These are phyloP conservation scores for Phytophthora ohioensis DNA, from an alignment of 352 stramenopile genomes.

Conservation along the genomic window DNA sequence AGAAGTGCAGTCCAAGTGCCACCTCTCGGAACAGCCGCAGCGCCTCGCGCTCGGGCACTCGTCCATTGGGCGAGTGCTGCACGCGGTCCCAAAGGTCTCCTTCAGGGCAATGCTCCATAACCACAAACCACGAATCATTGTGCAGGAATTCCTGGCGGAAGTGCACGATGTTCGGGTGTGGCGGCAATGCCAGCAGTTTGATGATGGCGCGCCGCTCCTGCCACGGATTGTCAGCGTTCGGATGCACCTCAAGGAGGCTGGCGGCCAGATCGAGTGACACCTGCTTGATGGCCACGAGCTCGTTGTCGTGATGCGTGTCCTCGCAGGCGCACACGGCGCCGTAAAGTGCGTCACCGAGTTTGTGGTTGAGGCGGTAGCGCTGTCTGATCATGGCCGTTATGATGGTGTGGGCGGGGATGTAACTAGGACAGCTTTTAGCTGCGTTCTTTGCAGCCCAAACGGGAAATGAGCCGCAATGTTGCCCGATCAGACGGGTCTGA, in stretches of 20 bases:
- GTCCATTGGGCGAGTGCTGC: conserved; percentile 23
- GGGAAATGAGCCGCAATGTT: no score
- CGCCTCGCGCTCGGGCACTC: conserved; percentile 34
- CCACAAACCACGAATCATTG: conserved; percentile 50
- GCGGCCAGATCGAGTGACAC: conserved; percentile 31
- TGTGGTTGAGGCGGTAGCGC: neutral
- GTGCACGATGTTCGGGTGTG: conserved; percentile 54
- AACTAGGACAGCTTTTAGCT: neutral
- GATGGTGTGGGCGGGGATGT: neutral
- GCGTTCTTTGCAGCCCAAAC: neutral
- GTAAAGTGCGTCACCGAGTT: neutral
- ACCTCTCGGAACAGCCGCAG: conserved; percentile 44
- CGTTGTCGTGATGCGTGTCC: conserved; percentile 25
- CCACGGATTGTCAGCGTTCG: conserved; percentile 53
- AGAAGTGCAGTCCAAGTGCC: conserved; percentile 41
- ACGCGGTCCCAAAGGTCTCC: conserved; percentile 53
- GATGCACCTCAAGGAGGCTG: conserved; percentile 26
- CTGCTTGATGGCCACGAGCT: neutral
- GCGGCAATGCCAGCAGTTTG: conserved; percentile 24
- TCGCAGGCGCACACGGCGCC: conserved; percentile 5
- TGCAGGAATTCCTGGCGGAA: conserved; percentile 54
- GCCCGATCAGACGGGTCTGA: no score
- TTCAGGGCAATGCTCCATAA: conserved; percentile 61
- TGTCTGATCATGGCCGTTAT: neutral
- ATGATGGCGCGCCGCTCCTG: conserved; percentile 36